Evolutionary conservation across 805 yeast species (phyloP), one percentile per base, ranked within the genome.

Genomic region (Metschnikowia orientalis): DNA sequence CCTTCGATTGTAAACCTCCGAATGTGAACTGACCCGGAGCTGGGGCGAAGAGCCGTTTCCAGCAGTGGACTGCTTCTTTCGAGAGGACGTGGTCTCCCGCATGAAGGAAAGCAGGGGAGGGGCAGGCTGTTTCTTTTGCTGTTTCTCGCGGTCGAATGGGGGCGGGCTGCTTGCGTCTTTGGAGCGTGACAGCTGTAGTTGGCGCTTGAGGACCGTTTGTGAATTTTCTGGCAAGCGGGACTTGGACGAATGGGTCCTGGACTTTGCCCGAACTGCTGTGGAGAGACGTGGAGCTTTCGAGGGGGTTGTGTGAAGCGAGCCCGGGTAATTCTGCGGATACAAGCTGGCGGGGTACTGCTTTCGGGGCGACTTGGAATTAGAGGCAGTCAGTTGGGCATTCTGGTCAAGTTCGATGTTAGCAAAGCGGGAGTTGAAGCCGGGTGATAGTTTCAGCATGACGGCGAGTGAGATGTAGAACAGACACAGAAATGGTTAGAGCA

Each of bases 51-150:
- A 22, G 3, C 38, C 34, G 20, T 30, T 34, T 8, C 28, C 30
- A 9, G 18, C 22, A 5, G 30, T 9, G 3, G 40, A 15, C 40
- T 55, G 59, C 35, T 63, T 60, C 36, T 54, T 54, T 12, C 55
- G 44, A 1, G 70, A 63, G 2, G 68, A 59, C 8, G 67, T 43
- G 1, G 70, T 65, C 7, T 59, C 67, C 24, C 52, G 50, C 71
- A 65, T 65, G 38, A 65, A 65, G 5, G 69, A 61, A 29, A 56
- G 53, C 26, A 45, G 52, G 30, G 40, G 44, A 10, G 25, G 5
- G n/a, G 45, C 47, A 8, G 29, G 40, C 37, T 31, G 12, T 17
- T 26, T 30, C 12, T 35, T 32, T 6, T 38, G 36, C 22, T 32
- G 33, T 15, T 34, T 23, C 19, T 36, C 35, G 16, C 33, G 18